Conservation (phyloP, 768 basidiomycete genomes). For the Leucosporidium scottii region DNA sequence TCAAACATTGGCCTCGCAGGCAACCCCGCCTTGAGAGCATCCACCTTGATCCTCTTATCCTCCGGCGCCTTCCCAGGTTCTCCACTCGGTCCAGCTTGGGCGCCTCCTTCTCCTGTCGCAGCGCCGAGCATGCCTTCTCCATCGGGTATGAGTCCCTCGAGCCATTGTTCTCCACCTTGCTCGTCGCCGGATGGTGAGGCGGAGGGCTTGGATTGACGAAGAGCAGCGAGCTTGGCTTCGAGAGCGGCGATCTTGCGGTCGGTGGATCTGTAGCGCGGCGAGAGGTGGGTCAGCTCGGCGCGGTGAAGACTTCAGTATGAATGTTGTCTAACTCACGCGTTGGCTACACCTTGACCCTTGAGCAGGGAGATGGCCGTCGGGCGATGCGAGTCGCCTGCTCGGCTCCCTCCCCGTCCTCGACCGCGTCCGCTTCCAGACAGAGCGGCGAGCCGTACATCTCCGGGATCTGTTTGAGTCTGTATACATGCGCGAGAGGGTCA, state of each 20-base stretch:
- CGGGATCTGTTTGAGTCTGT: background rate
- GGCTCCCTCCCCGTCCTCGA: background rate
- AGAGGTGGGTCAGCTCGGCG: too few species aligned
- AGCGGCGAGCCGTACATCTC: background rate
- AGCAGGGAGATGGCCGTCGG: conserved; percentile 83
- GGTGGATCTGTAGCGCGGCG: conserved; percentile 50
- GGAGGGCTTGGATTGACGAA: conserved; percentile 39
- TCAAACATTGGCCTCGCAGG: background rate
- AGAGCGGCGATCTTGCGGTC: conserved; percentile 85
- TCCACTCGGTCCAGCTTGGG: background rate
- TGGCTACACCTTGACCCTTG: conserved; percentile 58
- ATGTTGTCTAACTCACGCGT: conserved; percentile 46
- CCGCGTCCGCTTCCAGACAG: background rate
- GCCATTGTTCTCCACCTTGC: background rate
- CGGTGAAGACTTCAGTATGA: too few species aligned
- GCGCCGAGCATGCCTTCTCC: background rate
- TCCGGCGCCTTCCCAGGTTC: background rate
- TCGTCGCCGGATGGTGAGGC: background rate
- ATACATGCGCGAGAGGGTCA: background rate
- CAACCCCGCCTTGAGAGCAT: conserved; percentile 5
- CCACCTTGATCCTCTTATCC: too few species aligned
- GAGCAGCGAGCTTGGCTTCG: conserved; percentile 86
- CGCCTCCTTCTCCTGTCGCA: background rate
- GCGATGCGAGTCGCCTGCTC: conserved; percentile 50
- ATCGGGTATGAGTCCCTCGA: background rate